Evolutionary conservation across 306 rosid genomes (phyloP).

Genomic region (Betula pendula): DNA sequence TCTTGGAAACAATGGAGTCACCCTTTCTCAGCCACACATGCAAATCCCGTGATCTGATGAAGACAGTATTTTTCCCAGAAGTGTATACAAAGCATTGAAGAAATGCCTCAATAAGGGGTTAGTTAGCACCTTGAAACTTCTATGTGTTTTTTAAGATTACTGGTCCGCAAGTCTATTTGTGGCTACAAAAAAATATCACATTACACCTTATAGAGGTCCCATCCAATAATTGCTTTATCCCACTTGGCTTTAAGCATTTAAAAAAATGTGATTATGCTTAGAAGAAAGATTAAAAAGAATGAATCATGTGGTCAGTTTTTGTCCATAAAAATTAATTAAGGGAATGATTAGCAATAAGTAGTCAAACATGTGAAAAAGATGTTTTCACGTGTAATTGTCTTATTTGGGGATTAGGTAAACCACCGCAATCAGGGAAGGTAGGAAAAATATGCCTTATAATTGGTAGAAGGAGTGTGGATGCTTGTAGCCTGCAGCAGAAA

Average conservation of each 20-base stretch:
- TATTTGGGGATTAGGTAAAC: slow-evolving; percentile 42
- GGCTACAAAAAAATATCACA: neutral
- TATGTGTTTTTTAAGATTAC: too few species aligned
- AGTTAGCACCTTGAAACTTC: neutral
- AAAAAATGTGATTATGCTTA: neutral
- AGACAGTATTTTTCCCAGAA: too few species aligned
- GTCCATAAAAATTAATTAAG: slow-evolving; percentile 6
- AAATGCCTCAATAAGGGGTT: neutral
- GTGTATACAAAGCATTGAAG: neutral
- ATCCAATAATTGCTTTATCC: slow-evolving; percentile 21
- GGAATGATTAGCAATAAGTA: slow-evolving; percentile 25
- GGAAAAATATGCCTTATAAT: slow-evolving; percentile 14
- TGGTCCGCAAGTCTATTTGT: too few species aligned
- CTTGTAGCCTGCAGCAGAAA: too few species aligned
- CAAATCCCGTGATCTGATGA: too few species aligned
- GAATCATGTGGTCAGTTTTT: slow-evolving; percentile 18
- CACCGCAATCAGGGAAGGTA: slow-evolving; percentile 22
- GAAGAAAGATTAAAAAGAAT: slow-evolving; percentile 19
- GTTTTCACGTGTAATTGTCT: too few species aligned
- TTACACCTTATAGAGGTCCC: neutral
- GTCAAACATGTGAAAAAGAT: slow-evolving; percentile 36
- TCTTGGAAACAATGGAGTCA: too few species aligned
- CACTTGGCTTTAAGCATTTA: slow-evolving; percentile 15
- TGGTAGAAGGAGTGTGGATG: slow-evolving; percentile 32
- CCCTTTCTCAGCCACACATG: too few species aligned